phyloP scores from a whole-genome alignment of 176 grass and related monocot genomes.

The Miscanthus lutarioriparius region DNA sequence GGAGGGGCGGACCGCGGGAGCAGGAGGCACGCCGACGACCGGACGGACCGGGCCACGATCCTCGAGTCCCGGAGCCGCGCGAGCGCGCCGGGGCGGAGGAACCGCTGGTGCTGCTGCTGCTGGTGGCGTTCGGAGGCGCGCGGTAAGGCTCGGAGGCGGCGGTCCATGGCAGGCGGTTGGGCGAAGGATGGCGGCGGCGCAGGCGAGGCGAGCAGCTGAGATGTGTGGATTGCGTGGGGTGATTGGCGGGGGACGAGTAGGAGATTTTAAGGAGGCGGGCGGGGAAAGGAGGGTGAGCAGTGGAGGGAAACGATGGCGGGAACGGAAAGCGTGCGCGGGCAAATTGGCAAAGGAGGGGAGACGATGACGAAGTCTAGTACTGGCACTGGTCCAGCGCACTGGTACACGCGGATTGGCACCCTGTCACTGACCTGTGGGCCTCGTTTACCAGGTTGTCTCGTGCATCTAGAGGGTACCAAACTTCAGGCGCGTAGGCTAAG shows the following conservation, averaged over 20 bases:
- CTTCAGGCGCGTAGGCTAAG: not conserved
- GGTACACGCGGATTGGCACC: not conserved
- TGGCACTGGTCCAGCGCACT: not conserved
- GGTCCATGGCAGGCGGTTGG: constrained; percentile 30
- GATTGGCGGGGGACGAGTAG: constrained; percentile 24
- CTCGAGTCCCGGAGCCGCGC: constrained; percentile 79
- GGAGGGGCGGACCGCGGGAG: constrained; percentile 20
- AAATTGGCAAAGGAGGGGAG: constrained; percentile 18
- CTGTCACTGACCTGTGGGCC: constrained; percentile 4
- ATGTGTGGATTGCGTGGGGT: constrained; percentile 12
- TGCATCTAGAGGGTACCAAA: not conserved
- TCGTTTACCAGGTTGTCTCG: not conserved
- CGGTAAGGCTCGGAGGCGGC: constrained; percentile 26
- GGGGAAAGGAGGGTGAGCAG: not conserved
- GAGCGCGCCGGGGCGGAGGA: constrained; percentile 84
- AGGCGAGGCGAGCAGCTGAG: not conserved
- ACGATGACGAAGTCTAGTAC: not conserved
- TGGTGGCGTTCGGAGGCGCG: constrained; percentile 34
- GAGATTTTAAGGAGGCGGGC: constrained; percentile 35
- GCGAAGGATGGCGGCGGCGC: not conserved
- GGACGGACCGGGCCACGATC: constrained; percentile 67
- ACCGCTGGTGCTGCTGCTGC: constrained; percentile 7
- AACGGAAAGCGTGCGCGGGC: constrained; percentile 28
- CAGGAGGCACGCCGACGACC: constrained; percentile 42
- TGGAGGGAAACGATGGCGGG: constrained; percentile 54